A percentile compares a stretch with the other conserved stretches of the same genome.
These are phyloP conservation scores for Zopfia rhizophila DNA, from an alignment of 2,329 filamentous ascomycete genomes.

Conservation along the genomic window DNA sequence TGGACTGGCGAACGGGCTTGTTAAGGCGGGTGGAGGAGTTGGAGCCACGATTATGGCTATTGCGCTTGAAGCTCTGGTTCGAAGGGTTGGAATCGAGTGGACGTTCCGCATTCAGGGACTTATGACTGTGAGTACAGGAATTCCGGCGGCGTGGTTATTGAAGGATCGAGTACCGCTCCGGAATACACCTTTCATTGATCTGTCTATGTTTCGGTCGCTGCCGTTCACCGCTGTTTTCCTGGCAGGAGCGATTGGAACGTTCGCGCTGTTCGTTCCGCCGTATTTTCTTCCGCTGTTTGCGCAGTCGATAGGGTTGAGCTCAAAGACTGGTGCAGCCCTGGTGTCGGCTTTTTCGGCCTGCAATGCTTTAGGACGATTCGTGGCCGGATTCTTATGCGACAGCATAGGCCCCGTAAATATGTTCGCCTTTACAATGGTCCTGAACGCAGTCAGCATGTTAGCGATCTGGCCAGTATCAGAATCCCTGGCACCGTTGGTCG, in stretches of 20 bases:
- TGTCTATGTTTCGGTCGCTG: constrained; percentile 35
- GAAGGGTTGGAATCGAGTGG: constrained; percentile 40
- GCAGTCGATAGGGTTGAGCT: constrained; percentile 34
- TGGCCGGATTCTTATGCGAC: constrained; percentile 40
- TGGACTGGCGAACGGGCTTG: constrained; percentile 41
- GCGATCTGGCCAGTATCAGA: constrained; percentile 44
- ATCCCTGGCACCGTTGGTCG: constrained; percentile 33
- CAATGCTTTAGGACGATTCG: constrained; percentile 40
- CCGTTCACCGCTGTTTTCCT: constrained; percentile 36
- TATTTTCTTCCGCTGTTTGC: constrained; percentile 44
- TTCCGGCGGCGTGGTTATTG: constrained; percentile 37
- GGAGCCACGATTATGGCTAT: constrained; percentile 40
- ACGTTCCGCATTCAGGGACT: constrained; percentile 43
- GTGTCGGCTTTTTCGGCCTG: constrained; percentile 42
- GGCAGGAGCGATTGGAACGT: constrained; percentile 36
- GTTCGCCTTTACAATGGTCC: constrained; percentile 36
- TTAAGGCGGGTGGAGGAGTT: constrained; percentile 43
- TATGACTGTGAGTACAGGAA: constrained; percentile 33
- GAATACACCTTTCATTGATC: constrained; percentile 35
- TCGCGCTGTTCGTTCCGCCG: constrained; percentile 43
- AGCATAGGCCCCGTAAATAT: constrained; percentile 45
- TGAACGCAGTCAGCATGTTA: constrained; percentile 41
- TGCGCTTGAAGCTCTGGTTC: constrained; percentile 36
- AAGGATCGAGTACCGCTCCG: constrained; percentile 36
- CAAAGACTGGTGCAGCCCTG: constrained; percentile 38